These are phyloP conservation scores for Trypanosoma scelopori DNA, from an alignment of 208 protist species.

Conservation along the genomic window DNA sequence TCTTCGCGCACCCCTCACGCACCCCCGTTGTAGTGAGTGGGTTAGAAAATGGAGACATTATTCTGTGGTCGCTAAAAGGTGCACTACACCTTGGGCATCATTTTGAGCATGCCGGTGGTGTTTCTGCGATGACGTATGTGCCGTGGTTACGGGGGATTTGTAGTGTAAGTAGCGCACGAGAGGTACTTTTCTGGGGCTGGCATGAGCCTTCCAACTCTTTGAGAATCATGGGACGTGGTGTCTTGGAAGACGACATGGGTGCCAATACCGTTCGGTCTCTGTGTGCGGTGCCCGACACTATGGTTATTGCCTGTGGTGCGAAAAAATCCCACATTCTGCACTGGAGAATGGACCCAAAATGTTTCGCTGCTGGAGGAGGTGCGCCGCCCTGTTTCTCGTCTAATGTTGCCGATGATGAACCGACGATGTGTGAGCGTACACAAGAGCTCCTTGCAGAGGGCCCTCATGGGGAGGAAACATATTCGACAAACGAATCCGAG, in stretches of 20 bases:
- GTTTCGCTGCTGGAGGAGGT: neutral
- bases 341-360: neutral
- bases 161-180: conserved; percentile 12
- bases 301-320: conserved; percentile 9
- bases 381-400: neutral
- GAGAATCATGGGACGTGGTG: neutral
- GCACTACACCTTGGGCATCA: conserved; percentile 8
- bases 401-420: neutral
- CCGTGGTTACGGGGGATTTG: conserved; percentile 11
- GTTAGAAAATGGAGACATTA: conserved; percentile 24
- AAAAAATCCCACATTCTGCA: conserved; percentile 13
- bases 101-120: conserved; percentile 12
- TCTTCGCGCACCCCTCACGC: neutral
- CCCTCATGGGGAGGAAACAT: neutral
- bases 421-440: neutral
- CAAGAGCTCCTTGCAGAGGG: neutral
- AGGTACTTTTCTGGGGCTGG: conserved; percentile 26
- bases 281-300: conserved; percentile 2
- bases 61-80: conserved; percentile 8
- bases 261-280: neutral
- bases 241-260: conserved; percentile 7
- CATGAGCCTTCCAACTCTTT: neutral
- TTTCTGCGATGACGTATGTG: conserved; percentile 15
- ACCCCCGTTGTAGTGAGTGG: conserved; percentile 19
- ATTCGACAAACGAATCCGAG: neutral